These are phyloP conservation scores for Hepatocystis sp. DNA, from an alignment of 169 alveolate species.

Conservation along the genomic window DNA sequence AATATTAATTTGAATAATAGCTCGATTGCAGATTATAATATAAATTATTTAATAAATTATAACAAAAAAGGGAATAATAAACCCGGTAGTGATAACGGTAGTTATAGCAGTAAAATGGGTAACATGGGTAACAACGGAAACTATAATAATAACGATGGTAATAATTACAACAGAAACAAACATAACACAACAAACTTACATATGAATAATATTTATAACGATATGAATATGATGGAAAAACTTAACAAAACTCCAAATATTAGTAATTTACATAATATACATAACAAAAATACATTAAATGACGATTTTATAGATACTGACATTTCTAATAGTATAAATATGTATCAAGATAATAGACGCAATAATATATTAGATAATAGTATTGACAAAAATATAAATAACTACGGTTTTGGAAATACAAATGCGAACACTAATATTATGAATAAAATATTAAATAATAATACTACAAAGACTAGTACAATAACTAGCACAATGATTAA, in stretches of 20 bases:
- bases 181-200: neutral
- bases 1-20: conserved; percentile 11
- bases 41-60: neutral
- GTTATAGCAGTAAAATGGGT: neutral
- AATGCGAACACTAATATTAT: no score
- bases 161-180: neutral
- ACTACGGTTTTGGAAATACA: no score
- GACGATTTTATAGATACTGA: no score
- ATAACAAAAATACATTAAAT: no score
- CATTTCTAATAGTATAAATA: no score
- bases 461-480: no score
- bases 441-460: no score
- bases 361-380: no score
- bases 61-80: neutral
- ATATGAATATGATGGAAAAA: neutral
- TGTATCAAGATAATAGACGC: no score
- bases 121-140: neutral
- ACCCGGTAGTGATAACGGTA: neutral
- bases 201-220: neutral
- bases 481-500: no score
- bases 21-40: conserved; percentile 35
- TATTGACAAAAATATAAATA: no score
- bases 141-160: neutral
- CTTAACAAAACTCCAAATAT: neutral
- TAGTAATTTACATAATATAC: no score